phyloP scores from a whole-genome alignment of 2,329 filamentous ascomycete genomes.

The Neonectria magnoliae region DNA sequence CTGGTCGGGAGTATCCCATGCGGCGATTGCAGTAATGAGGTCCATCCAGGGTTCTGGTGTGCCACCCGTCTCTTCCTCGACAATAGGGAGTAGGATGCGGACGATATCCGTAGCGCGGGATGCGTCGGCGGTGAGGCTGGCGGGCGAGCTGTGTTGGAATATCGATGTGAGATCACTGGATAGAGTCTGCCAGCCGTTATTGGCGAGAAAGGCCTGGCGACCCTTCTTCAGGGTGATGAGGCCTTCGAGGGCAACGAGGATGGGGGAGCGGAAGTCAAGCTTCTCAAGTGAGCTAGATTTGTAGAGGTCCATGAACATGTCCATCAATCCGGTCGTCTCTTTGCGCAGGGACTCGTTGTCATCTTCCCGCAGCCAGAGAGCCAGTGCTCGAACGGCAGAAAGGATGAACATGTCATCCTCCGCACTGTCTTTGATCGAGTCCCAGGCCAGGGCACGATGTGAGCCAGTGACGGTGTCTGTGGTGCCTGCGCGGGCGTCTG shows the following conservation, averaged over 20 bases:
- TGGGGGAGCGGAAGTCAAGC: conserved; percentile 65
- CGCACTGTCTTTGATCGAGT: conserved; percentile 59
- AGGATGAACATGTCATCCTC: conserved; percentile 68
- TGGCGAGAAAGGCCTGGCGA: conserved; percentile 56
- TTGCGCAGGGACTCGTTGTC: conserved; percentile 67
- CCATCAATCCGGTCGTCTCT: conserved; percentile 67
- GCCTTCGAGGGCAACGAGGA: conserved; percentile 69
- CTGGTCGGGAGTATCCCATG: conserved; percentile 54
- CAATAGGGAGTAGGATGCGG: conserved; percentile 62
- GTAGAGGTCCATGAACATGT: conserved; percentile 73
- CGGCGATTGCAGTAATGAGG: conserved; percentile 61
- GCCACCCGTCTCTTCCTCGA: conserved; percentile 57
- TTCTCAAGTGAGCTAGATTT: conserved; percentile 45
- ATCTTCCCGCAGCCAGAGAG: conserved; percentile 76
- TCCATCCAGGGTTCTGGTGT: conserved; percentile 67
- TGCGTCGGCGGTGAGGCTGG: conserved; percentile 44
- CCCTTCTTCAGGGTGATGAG: conserved; percentile 61
- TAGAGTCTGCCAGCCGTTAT: conserved; percentile 65
- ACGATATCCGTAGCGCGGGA: conserved; percentile 65
- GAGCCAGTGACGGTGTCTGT: conserved; percentile 57
- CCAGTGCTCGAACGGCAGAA: conserved; percentile 65
- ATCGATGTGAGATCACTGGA: conserved; percentile 60
- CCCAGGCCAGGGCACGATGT: conserved; percentile 65
- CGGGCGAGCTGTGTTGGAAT: conserved; percentile 47
- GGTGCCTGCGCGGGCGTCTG: conserved; percentile 59